Evolutionary conservation across 2,329 filamentous ascomycete genomes (phyloP), one percentile per base, ranked within the genome.

Genomic region (Penicillium sclerotiorum): DNA sequence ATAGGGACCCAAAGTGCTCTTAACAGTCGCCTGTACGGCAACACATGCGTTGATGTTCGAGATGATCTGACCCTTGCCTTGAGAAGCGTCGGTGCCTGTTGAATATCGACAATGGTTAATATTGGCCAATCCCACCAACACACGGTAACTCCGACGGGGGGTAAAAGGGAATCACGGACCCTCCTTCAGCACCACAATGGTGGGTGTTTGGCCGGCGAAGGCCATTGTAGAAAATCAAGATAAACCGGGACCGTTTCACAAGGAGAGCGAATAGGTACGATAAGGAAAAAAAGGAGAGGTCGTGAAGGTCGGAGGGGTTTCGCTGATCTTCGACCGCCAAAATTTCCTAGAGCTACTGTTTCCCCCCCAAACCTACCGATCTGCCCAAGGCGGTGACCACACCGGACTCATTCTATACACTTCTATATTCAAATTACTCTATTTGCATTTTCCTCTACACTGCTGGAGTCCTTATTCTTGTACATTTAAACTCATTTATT

Each of bases 31-130:
- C 77, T 99, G 94, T 33, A 99, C 92, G 20, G 94, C 93, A 64
- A 96, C 81, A 74, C 94, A 99, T 61, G 94, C 94, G 79, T 96
- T 96, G 78, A 99, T 97, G 76, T 99, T 99, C 65, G 93, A 95
- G 66, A 99, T 77, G 66, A 99, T 88, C 77, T 99, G 94, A 47
- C 92, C 92, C 73, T 95, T 94, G 67, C 94, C 94, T 76, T 99
- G 94, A 46, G 94, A 97, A 65, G 91, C 85, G 74, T 99, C 94
- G 78, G 94, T 99, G 66, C 94, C 94, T 96, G 66, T 56, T 22
- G 58, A 49, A 48, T 56, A 46, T 49, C 45, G 55, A 47, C 45
- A 59, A 54, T 56, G 44, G 53, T 65, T 61, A 71, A 61, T 60
- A 51, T 58, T 40, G 37, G 33, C 50, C 23, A 53, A 58, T 54